Evolutionary conservation across 2,329 filamentous ascomycete genomes (phyloP), one percentile per base, ranked within the genome.

Genomic region (Calonectria crousiana): DNA sequence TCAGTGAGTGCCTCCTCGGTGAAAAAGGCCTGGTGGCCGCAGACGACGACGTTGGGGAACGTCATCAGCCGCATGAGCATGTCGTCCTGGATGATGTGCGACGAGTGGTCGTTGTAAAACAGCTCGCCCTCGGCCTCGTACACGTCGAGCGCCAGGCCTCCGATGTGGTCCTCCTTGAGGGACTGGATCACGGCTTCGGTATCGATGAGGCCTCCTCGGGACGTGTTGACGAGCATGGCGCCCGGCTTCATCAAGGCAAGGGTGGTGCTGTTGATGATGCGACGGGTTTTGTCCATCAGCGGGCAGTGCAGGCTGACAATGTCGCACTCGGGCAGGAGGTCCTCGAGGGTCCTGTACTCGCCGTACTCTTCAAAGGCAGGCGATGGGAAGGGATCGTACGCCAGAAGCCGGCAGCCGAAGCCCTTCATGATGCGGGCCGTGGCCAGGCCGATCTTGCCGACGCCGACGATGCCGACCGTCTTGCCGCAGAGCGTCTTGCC

Each of bases 1-100:
- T 93, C 91, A 10, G 85, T 84, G 64, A 94, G 83, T 1, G 92
- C 92, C 83, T 94, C 92, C 41, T 89, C 85, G 6, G 92, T 94
- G 78, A 94, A 92, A 84, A 94, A 94, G 1, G 91, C 92, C 85
- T 94, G 92, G 78, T 94, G 92, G 0, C 92, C 92, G 76, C 89
- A 92, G 73, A 94, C 85, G 56, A 94, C 82, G 4, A 93, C 92
- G 75, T 94, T 94, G 73, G 89, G 92, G 78, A 94, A 94, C 0
- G 92, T 93, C 84, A 92, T 90, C 75, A 94, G 83, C 6, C 92
- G 88, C 88, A 92, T 92, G 56, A 94, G 85, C 71, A 89, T 86
- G 78, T 94, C 92, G 79, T 94, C 92, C 64, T 93, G 86, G 75
- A 93, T 92, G 78, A 93, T 91, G 75, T 92, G 88, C 18, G 86